Percentiles rank a stretch among this genome's conserved stretches.
phyloP scores from a whole-genome alignment of 192 early-diverging fungal species.

The Podila minutissima region DNA sequence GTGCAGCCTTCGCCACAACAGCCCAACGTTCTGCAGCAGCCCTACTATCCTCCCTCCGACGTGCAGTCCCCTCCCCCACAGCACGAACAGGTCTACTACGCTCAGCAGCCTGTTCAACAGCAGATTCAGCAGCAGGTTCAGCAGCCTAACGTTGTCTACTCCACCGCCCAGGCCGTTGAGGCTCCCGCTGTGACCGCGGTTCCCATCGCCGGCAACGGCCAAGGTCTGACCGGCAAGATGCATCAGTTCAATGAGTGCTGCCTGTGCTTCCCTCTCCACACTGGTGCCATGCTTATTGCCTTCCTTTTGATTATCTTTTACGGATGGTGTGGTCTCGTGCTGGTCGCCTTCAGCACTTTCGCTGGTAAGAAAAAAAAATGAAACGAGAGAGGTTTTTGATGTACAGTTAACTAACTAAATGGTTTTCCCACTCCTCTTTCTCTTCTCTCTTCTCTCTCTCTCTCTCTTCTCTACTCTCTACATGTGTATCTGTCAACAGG shows the following conservation, averaged over 20 bases:
- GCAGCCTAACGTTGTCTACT: slow-evolving; percentile 6
- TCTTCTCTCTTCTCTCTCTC: neutral
- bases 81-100: neutral
- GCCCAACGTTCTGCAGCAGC: slow-evolving; percentile 15
- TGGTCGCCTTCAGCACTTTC: neutral
- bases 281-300: slow-evolving; percentile 38
- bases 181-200: slow-evolving; percentile 4
- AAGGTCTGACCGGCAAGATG: slow-evolving; percentile 19
- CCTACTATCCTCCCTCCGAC: slow-evolving; percentile 12
- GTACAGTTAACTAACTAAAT: too few species aligned
- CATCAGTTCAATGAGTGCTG: slow-evolving; percentile 33
- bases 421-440: too few species aligned
- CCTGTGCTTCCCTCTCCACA: slow-evolving; percentile 30
- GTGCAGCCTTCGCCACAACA: slow-evolving; percentile 1
- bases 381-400: too few species aligned
- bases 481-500: neutral
- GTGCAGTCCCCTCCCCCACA: neutral
- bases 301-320: slow-evolving; percentile 30
- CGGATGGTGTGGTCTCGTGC: slow-evolving; percentile 27
- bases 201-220: slow-evolving; percentile 1
- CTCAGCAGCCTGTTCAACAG: slow-evolving; percentile 6
- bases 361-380: neutral
- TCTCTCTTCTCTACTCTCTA: neutral
- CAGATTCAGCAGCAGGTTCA: neutral
- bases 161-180: neutral